Evolutionary conservation across 169 alveolate species (phyloP), one percentile per base, ranked within the genome.

Genomic region (Cytauxzoon felis): DNA sequence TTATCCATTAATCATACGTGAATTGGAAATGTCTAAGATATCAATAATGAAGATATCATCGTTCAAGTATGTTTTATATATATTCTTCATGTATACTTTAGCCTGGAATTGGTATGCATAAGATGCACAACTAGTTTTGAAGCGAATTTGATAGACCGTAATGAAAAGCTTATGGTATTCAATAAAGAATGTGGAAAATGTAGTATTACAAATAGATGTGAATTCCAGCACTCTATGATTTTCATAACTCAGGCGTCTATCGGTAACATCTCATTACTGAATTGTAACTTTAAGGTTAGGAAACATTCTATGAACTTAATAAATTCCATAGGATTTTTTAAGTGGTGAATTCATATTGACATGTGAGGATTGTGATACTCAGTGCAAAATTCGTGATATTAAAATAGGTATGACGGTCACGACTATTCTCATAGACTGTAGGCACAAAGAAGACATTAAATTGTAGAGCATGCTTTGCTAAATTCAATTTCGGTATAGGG

Each of bases 341-440:
- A n/a, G 6, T 32, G 78, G 76, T 3, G 83, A 73, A 21, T 73
- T 73, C 21, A 50, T 43, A 30, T 33, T 73, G 30, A 73, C 83
- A 5, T 73, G 83, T 27, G 83, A 73, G 68, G 76, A 57, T 23
- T 73, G 83, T 26, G 83, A 73, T 27, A 73, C 83, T 24, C 83
- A 73, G 26, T 51, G 61, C 43, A 73, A 64, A 26, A 60, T 73
- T 2, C 21, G 83, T n/a, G 78, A 73, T 30, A 71, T 73, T 3
- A 66, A 73, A 26, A 73, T 48, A 23, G 82, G 82, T 71, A 30
- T 18, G 29, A 0, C n/a, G 21, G 8, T 23, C 34, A 1, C 1
- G 34, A 43, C 3, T 36, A 19, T 41, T 26, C 13, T 1, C 1
- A 24, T 1, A 3, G 2, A 21, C 1, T 1, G 51, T 24, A 41